Percentiles rank a stretch among this genome's conserved stretches.
phyloP scores from a whole-genome alignment of 306 rosid genomes.

The Benincasa hispida region DNA sequence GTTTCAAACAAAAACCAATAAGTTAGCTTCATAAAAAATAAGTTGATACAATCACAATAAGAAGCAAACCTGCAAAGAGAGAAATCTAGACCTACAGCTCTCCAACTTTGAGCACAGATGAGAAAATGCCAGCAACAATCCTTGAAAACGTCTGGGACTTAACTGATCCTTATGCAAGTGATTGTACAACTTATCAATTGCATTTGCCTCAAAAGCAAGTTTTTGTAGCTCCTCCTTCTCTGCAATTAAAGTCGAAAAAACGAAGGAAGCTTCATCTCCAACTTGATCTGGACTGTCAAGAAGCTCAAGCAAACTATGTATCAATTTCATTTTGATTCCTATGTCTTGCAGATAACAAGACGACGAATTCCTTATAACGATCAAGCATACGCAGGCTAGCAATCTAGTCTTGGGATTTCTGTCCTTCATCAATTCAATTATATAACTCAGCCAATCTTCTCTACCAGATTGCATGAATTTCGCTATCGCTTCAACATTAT shows the following conservation, averaged over 20 bases:
- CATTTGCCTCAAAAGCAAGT: constrained; percentile 88
- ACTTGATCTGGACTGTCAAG: constrained; percentile 80
- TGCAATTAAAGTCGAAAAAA: constrained; percentile 56
- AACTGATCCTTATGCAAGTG: constrained; percentile 42
- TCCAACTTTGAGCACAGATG: constrained; percentile 90
- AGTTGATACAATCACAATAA: constrained; percentile 7
- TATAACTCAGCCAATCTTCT: constrained; percentile 49
- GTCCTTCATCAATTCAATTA: constrained; percentile 64
- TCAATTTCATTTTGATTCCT: constrained; percentile 68
- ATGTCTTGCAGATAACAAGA: constrained; percentile 57
- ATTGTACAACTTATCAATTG: constrained; percentile 63
- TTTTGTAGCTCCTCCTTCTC: constrained; percentile 75
- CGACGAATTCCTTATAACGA: constrained; percentile 68
- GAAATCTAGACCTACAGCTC: constrained; percentile 75
- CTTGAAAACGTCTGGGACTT: constrained; percentile 65
- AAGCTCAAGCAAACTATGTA: constrained; percentile 78
- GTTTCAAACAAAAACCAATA: neutral
- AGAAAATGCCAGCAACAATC: constrained; percentile 64
- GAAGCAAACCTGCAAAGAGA: constrained; percentile 64
- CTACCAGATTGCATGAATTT: constrained; percentile 48
- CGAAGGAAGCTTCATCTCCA: constrained; percentile 85
- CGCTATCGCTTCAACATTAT: constrained; percentile 51
- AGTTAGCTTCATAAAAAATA: neutral
- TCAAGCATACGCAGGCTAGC: constrained; percentile 72
- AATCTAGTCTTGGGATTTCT: constrained; percentile 67